Base-by-base conservation (phyloP, 2,329 filamentous ascomycete genomes). In the Penicillium crustosum region DNA sequence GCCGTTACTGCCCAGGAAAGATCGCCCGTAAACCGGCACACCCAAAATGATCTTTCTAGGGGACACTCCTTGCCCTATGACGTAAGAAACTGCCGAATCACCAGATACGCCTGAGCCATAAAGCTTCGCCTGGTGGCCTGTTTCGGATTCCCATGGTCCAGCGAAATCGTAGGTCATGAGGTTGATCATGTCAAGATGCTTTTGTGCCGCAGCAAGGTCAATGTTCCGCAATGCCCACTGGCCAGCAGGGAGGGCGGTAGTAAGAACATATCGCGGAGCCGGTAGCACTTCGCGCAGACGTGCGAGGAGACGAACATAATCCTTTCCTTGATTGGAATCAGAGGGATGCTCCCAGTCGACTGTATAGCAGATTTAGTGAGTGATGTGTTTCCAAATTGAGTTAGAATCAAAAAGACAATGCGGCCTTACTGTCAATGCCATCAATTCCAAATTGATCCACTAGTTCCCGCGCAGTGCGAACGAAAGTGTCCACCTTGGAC, bases 271-370 rank as follows among this genome's bases (percentile, higher is more conserved):
- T 43, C 81, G 79, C 41, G 89, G 86, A 33, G 86, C 80, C 15
- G 88, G 86, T n/a, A 93, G 80, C 55, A 86, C 82, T 56, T 85
- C 77, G 57, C 90, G 87, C 51, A 91, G 77, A 19, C 83, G 79
- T 10, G 85, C 83, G 31, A 93, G 81, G 27, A 94, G 81, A 19
- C 83, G 80, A 44, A 92, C 75, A 69, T 91, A 93, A 71, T 92
- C 83, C 60, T 81, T 78, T 25, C 89, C 89, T 73, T 93, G 84
- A 53, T 85, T 79, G 2, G 79, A 71, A 69, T 89, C 81, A 54
- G 82, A 81, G 2, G 90, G 90, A 66, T 91, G 89, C 70, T 91
- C 87, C 90, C 90, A 94, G 67, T 89, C 87, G 70, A 94, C 90
- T 93, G 58, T 3, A 31, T 15, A 17, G 23, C n/a, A 53, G 6